Evolutionary conservation across 75 land plant species (phyloP), one percentile per base, ranked within the genome.

Genomic region (Sequoiadendron giganteum): DNA sequence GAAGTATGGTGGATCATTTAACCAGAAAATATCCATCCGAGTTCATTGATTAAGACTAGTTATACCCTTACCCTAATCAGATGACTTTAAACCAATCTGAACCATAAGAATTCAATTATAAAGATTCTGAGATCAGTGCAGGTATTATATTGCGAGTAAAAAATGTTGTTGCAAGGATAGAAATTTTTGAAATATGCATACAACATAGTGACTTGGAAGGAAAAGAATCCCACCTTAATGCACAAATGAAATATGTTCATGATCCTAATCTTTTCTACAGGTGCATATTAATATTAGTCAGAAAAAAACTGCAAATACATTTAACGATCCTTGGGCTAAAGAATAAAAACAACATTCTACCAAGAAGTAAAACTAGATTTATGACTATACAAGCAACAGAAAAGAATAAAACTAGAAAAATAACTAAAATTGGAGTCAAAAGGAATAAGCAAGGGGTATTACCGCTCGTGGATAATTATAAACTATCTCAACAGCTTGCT

Each of bases 401-500:
- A 58, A 58, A 68, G 8, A 68, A 28, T 2, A 68, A 1, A 1
- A 30, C n/a, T 75, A 34, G 13, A 34, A 75, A 32, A 34, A 65
- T 65, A 25, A 65, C n/a, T 65, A 65, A 25, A 34, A 75, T 39
- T 32, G 77, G 38, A 75, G 16, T 75, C 11, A 75, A 75, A 75
- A 2, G 77, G 38, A 75, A 34, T 34, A 32, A 75, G 77, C 13
- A 75, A 32, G 34, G 39, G 16, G 16, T 11, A 34, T 45, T 93
- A 96, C 97, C 42, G 70, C 56, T 87, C 98, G 91, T 42, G 97
- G 95, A 87, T 93, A 85, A 15, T 90, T 94, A 83, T 93, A 81
- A 38, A 97, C 99, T 49, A 96, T 94, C 38, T 95, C 93, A n/a
- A 92, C 97, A 72, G 97, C 99, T 78, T 95, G 92, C 86, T 97